Base-by-base conservation (phyloP, 116 monocot genomes). In the Cymodocea nodosa region DNA sequence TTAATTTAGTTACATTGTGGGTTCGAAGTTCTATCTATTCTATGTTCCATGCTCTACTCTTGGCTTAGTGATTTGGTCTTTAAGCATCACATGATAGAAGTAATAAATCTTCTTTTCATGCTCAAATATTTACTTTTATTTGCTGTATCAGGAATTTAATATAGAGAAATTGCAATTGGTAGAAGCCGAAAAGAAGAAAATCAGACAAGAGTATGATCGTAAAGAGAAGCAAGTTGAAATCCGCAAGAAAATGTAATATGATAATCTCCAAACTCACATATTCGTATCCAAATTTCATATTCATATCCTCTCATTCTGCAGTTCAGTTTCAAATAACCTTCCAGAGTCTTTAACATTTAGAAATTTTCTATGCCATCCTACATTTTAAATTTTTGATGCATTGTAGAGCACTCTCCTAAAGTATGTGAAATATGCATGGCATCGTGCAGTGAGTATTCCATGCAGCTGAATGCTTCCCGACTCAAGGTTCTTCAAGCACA, bases 381-480 rank as follows among this genome's bases (percentile, higher is more conserved):
- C 44, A 44, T 44, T 44, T 44, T 44, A 11, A 44, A 44, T 8
- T 44, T 44, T 44, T 44, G 44, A 44, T 44, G 44, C 44, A 30
- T 30, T 30, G 30, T 30, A 30, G 30, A 30, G 30, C 30, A 30
- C 11, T 8, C 44, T 44, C 44, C 44, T 44, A 50, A 49, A 15
- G 5, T 64, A 4, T 22, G 18, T 23, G 12, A 23, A 19, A 50
- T 64, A 9, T 4, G 3, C 20, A 49, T 64, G 24, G 0, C 18
- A 6, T 55, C 55, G 24, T 75, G 70, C 77, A 93, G 93, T 58
- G 93, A 93, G 69, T 93, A 93, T 34, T 93, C 93, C 52, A 93
- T 86, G 93, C 93, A 94, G 81, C 74, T 94, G 67, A 94, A 94
- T 86, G 93, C 84, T 68, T 94, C 93, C 60, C 83, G 89, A 55